These are phyloP conservation scores for Salvia hispanica DNA, from an alignment of 257 asterid species.

Conservation along the genomic window DNA sequence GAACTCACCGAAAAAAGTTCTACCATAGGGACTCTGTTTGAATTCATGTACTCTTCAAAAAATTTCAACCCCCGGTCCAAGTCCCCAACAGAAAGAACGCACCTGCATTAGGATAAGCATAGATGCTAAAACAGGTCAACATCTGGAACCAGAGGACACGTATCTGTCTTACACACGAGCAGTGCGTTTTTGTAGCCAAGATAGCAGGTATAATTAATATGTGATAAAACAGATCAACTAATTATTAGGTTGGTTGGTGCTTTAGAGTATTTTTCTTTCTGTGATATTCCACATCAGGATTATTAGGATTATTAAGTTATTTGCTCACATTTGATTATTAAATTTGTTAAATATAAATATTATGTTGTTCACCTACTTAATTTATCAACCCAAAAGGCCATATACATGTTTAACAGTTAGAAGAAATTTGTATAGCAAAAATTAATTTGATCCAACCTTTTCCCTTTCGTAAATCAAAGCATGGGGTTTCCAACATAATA, in stretches of 20 bases:
- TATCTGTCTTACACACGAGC: slow-evolving; percentile 1
- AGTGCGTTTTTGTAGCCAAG: background rate
- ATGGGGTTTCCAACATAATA: background rate
- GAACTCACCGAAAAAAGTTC: slow-evolving; percentile 76
- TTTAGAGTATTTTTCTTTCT: background rate
- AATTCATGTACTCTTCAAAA: slow-evolving; percentile 73
- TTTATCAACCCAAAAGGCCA: background rate
- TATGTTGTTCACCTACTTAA: background rate
- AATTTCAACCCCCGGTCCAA: slow-evolving; percentile 66
- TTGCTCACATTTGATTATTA: background rate
- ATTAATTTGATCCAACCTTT: background rate
- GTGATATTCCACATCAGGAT: background rate
- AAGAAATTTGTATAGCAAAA: background rate
- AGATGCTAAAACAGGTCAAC: background rate
- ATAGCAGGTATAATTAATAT: background rate
- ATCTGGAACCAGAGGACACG: slow-evolving; percentile 16
- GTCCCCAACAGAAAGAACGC: slow-evolving; percentile 75
- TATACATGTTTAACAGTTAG: background rate
- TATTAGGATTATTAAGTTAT: background rate
- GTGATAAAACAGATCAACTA: background rate
- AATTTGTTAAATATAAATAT: background rate
- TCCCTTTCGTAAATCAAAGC: background rate
- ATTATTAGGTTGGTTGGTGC: background rate
- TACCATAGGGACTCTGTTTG: slow-evolving; percentile 51
- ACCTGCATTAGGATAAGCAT: slow-evolving; percentile 48